These are phyloP conservation scores for Iberis amara DNA, from an alignment of 441 rosid species.

Conservation along the genomic window DNA sequence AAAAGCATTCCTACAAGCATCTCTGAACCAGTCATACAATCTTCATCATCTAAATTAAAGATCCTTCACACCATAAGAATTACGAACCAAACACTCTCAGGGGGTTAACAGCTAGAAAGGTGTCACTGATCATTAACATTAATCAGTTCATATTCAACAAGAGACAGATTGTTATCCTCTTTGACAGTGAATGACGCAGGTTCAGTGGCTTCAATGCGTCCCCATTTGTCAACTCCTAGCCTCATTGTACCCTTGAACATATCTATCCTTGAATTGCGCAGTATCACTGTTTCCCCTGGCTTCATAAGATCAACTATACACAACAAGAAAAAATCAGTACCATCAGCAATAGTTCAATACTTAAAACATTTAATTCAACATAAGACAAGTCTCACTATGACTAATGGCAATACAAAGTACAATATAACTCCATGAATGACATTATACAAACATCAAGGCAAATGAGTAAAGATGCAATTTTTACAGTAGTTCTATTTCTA, in stretches of 20 bases:
- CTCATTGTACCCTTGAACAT: constrained; percentile 95
- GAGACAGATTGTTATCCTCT: constrained; percentile 74
- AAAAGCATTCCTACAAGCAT: constrained; percentile 25
- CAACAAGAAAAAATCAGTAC: not conserved
- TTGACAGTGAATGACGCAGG: constrained; percentile 53
- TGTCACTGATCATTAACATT: constrained; percentile 40
- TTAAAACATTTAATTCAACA: not conserved
- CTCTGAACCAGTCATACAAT: constrained; percentile 19
- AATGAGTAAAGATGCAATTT: too few relatives aligned
- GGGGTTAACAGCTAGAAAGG: too few relatives aligned
- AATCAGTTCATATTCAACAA: constrained; percentile 77
- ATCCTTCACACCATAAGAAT: constrained; percentile 24
- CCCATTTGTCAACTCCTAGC: constrained; percentile 93
- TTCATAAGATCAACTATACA: constrained; percentile 65
- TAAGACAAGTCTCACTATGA: not conserved
- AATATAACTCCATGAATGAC: not conserved
- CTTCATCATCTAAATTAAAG: constrained; percentile 21
- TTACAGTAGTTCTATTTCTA: too few relatives aligned
- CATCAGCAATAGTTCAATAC: not conserved
- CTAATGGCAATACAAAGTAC: not conserved
- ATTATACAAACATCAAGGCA: constrained; percentile 5
- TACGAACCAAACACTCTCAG: constrained; percentile 30
- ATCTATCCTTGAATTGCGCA: constrained; percentile 86
- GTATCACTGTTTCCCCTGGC: constrained; percentile 56
- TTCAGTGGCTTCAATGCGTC: constrained; percentile 68